These are phyloP conservation scores for Fusarium tuaranense DNA, from an alignment of 2,329 filamentous ascomycete genomes.

Conservation along the genomic window DNA sequence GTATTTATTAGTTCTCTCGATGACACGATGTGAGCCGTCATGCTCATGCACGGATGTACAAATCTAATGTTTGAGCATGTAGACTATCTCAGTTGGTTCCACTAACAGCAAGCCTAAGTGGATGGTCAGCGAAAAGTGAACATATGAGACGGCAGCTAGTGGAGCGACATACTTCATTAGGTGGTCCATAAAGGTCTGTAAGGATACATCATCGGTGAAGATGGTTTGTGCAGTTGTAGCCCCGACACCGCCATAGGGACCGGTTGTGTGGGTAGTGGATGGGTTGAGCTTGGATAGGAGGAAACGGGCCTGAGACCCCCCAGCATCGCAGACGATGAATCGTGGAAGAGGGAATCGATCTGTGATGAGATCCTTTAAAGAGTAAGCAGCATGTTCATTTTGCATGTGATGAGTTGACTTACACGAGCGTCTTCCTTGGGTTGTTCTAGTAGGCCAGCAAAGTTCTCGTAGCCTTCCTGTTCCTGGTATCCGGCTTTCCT, in stretches of 20 bases:
- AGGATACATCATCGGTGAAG: constrained; percentile 97
- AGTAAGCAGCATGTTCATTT: constrained; percentile 26
- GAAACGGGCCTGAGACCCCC: constrained; percentile 97
- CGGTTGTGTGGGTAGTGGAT: constrained; percentile 94
- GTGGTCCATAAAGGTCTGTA: constrained; percentile 99
- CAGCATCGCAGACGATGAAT: constrained; percentile 99
- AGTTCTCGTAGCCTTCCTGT: constrained; percentile 98
- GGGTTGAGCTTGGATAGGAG: constrained; percentile 97
- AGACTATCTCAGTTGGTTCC: constrained; percentile 65
- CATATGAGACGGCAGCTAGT: neutral
- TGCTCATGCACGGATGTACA: neutral
- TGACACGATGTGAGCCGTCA: neutral
- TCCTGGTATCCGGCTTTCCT: constrained; percentile 98
- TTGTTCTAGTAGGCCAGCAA: constrained; percentile 86
- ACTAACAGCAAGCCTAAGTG: constrained; percentile 68
- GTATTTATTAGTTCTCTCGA: neutral
- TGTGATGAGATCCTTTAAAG: constrained; percentile 86
- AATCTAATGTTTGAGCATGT: neutral
- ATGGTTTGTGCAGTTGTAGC: constrained; percentile 94
- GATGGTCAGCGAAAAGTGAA: neutral
- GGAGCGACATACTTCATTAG: constrained; percentile 86
- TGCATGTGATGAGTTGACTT: constrained; percentile 51
- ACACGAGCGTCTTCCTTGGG: constrained; percentile 97
- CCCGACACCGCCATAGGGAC: constrained; percentile 88
- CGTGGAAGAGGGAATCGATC: constrained; percentile 98